phyloP scores from a whole-genome alignment of 179 eudicot species.

The Camellia oleifera region DNA sequence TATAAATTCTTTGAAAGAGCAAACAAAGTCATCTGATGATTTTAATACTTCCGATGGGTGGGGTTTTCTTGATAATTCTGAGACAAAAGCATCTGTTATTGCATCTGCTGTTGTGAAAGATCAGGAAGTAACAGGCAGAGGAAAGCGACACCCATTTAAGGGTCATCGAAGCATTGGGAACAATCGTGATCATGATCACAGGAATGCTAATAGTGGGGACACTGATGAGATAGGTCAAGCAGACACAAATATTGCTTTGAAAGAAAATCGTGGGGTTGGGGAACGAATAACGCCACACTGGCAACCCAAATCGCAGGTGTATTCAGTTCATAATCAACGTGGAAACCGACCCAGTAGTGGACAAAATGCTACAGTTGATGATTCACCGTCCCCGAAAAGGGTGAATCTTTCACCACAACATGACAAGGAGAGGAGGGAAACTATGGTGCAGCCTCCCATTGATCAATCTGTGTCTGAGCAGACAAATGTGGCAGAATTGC shows the following conservation, averaged over 20 bases:
- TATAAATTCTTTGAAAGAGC: constrained; percentile 27
- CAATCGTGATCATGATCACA: constrained; percentile 32
- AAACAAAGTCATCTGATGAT: constrained; percentile 19
- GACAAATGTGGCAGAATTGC: constrained; percentile 25
- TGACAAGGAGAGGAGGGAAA: constrained; percentile 15
- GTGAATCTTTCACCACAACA: constrained; percentile 17
- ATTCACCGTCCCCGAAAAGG: constrained; percentile 22
- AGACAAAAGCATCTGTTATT: constrained; percentile 21
- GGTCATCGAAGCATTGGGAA: constrained; percentile 39
- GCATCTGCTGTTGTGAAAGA: constrained; percentile 32
- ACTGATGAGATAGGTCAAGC: constrained; percentile 38
- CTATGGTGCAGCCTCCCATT: constrained; percentile 13
- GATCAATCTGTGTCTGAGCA: constrained; percentile 25
- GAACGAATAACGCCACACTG: constrained; percentile 65
- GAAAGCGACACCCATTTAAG: constrained; percentile 46
- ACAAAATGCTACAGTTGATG: constrained; percentile 37
- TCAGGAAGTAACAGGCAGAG: constrained; percentile 42
- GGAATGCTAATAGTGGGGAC: constrained; percentile 31
- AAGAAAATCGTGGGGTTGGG: constrained; percentile 45
- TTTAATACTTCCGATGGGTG: constrained; percentile 41
- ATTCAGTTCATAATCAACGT: constrained; percentile 31
- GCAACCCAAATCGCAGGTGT: constrained; percentile 77
- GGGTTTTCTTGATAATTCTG: constrained; percentile 35
- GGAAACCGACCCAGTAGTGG: constrained; percentile 39
- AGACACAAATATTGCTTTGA: constrained; percentile 42